Conservation (phyloP, 805 yeast genomes). For the Maudiozyma bulderi region DNA sequence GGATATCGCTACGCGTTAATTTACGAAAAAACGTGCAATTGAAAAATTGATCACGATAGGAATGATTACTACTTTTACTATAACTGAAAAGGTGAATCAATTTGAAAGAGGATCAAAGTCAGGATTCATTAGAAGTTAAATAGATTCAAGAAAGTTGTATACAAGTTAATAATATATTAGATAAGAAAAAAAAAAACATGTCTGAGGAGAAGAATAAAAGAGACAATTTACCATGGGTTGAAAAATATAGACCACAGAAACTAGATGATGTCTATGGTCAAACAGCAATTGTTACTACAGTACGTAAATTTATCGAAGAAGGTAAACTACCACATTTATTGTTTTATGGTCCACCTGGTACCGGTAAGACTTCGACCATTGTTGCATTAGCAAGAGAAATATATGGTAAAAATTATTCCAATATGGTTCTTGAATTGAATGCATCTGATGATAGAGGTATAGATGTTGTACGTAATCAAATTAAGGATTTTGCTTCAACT, state of each 20-base stretch:
- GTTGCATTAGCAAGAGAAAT: conserved; percentile 80
- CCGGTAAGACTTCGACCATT: conserved; percentile 86
- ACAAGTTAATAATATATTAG: too few species aligned
- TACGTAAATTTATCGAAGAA: conserved; percentile 71
- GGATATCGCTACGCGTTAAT: too few species aligned
- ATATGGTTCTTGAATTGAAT: conserved; percentile 89
- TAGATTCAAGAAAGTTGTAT: not conserved
- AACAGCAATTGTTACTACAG: conserved; percentile 73
- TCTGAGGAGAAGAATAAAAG: not conserved
- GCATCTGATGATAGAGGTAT: conserved; percentile 98
- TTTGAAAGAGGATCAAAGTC: too few species aligned
- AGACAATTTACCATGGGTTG: conserved; percentile 73
- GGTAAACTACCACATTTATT: conserved; percentile 83
- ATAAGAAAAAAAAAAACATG: not conserved
- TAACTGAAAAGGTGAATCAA: too few species aligned
- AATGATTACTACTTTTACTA: too few species aligned
- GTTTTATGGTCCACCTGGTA: conserved; percentile 94
- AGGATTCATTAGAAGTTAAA: not conserved
- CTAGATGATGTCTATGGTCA: conserved; percentile 90
- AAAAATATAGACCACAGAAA: conserved; percentile 81
- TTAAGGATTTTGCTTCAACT: conserved; percentile 92
- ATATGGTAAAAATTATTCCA: conserved; percentile 70
- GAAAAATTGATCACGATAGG: too few species aligned
- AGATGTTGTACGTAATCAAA: conserved; percentile 94
- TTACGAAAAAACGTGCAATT: too few species aligned